Conservation (phyloP, 1,139 yeast genomes). For the Protomyces inundatus region DNA sequence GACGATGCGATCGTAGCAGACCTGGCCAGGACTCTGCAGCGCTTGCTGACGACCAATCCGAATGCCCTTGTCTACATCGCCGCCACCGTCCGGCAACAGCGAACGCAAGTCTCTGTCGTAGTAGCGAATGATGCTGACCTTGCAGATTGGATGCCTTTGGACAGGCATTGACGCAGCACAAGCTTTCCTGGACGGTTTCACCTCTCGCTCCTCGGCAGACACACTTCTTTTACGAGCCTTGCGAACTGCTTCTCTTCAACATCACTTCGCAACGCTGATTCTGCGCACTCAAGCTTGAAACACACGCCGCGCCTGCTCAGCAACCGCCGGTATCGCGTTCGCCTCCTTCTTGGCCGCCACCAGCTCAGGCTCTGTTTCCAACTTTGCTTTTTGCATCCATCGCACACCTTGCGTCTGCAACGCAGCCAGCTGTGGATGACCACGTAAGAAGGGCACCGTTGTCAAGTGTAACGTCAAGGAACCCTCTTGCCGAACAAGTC, state of each 20-base stretch:
- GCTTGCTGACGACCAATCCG: neutral
- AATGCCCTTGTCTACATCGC: constrained; percentile 8
- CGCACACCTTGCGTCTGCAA: constrained; percentile 5
- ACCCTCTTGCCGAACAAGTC: constrained; percentile 1
- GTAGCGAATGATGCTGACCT: neutral
- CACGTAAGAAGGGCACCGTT: constrained; percentile 5
- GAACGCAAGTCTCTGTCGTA: neutral
- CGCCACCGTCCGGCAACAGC: constrained; percentile 20
- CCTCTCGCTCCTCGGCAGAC: neutral
- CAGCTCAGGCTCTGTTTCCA: constrained; percentile 16
- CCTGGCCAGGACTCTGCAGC: neutral
- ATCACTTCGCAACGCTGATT: neutral
- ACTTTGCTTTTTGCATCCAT: constrained; percentile 19
- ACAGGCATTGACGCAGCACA: neutral
- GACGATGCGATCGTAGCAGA: constrained; percentile 6
- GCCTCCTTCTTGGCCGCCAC: neutral
- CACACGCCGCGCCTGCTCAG: neutral
- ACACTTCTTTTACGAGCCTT: constrained; percentile 6
- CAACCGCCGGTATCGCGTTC: neutral
- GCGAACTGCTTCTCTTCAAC: constrained; percentile 2
- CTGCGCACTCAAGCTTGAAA: neutral
- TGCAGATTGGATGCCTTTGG: constrained; percentile 1
- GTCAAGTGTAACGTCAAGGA: constrained; percentile 10
- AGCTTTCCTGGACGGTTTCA: neutral
- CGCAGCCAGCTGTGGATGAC: neutral